These are phyloP conservation scores for Debaryomyces fabryi DNA, from an alignment of 1,139 yeast species.

Conservation along the genomic window DNA sequence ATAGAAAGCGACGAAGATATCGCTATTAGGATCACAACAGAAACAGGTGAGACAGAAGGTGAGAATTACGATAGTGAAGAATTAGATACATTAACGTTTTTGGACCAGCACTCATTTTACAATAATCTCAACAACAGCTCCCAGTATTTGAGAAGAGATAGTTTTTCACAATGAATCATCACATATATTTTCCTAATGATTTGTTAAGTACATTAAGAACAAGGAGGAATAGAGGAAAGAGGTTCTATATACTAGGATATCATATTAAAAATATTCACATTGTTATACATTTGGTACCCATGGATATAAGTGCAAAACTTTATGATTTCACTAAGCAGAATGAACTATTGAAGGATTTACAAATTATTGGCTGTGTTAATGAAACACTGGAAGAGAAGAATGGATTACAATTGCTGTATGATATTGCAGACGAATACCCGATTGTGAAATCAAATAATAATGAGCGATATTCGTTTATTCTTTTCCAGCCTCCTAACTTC, in stretches of 20 bases:
- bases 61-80: slow-evolving; percentile 11
- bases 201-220: slow-evolving; percentile 18
- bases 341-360: slow-evolving; percentile 16
- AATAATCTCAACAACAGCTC: slow-evolving; percentile 44
- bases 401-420: slow-evolving; percentile 15
- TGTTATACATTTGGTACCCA: slow-evolving; percentile 23
- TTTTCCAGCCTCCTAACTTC: slow-evolving; percentile 76
- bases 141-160: slow-evolving; percentile 47
- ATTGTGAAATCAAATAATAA: background rate
- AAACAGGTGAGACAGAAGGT: slow-evolving; percentile 5
- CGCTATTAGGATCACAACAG: background rate
- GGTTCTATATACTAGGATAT: slow-evolving; percentile 30
- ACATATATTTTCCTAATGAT: slow-evolving; percentile 43
- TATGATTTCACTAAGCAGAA: background rate
- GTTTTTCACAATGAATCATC: slow-evolving; percentile 35
- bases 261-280: slow-evolving; percentile 27
- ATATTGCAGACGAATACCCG: slow-evolving; percentile 12
- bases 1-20: slow-evolving; percentile 2
- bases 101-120: slow-evolving; percentile 32
- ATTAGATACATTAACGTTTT: slow-evolving; percentile 13
- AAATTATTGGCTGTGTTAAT: slow-evolving; percentile 26
- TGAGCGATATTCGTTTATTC: slow-evolving; percentile 42
- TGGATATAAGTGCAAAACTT: slow-evolving; percentile 1
- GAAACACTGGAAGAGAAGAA: slow-evolving; percentile 2
- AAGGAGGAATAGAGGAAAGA: slow-evolving; percentile 8